Evolutionary conservation across 192 early-diverging fungal species (phyloP).

Genomic region (Coemansia biformis): DNA sequence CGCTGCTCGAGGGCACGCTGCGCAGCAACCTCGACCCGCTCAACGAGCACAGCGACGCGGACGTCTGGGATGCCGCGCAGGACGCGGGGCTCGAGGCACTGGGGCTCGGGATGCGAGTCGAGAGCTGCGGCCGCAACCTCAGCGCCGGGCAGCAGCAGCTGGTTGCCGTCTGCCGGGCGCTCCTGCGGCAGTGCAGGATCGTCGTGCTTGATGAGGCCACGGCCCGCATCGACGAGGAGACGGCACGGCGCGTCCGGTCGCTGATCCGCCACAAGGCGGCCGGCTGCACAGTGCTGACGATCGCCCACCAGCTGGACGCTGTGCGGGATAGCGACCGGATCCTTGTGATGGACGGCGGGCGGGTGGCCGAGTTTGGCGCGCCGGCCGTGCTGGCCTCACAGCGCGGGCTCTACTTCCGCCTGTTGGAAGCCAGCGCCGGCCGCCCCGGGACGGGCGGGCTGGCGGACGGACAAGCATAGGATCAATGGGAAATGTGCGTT

Average conservation of each 20-base stretch:
- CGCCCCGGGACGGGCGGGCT: neutral
- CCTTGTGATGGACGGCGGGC: constrained; percentile 57
- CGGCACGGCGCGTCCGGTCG: constrained; percentile 52
- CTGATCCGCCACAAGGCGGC: constrained; percentile 51
- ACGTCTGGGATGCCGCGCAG: constrained; percentile 61
- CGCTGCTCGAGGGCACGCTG: constrained; percentile 46
- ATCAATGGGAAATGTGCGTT: too few relatives aligned
- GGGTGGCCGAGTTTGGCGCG: constrained; percentile 55
- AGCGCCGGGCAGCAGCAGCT: constrained; percentile 63
- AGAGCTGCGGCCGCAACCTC: constrained; percentile 21
- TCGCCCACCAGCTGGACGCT: constrained; percentile 66
- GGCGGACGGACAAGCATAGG: too few relatives aligned
- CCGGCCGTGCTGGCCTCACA: constrained; percentile 43
- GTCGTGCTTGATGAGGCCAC: constrained; percentile 71
- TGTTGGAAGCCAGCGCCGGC: neutral
- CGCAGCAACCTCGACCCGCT: constrained; percentile 87
- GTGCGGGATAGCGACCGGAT: constrained; percentile 52
- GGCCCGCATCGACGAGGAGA: constrained; percentile 29
- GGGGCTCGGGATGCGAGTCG: constrained; percentile 44
- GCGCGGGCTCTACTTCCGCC: constrained; percentile 2
- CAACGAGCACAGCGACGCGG: constrained; percentile 63
- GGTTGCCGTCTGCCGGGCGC: constrained; percentile 70
- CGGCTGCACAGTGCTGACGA: constrained; percentile 60
- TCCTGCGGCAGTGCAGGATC: constrained; percentile 62
- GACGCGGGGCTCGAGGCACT: constrained; percentile 57